A percentile compares a stretch with the other conserved stretches of the same genome.
phyloP scores from a whole-genome alignment of 164 flowering plant genomes.

The Magnolia changhungtana region DNA sequence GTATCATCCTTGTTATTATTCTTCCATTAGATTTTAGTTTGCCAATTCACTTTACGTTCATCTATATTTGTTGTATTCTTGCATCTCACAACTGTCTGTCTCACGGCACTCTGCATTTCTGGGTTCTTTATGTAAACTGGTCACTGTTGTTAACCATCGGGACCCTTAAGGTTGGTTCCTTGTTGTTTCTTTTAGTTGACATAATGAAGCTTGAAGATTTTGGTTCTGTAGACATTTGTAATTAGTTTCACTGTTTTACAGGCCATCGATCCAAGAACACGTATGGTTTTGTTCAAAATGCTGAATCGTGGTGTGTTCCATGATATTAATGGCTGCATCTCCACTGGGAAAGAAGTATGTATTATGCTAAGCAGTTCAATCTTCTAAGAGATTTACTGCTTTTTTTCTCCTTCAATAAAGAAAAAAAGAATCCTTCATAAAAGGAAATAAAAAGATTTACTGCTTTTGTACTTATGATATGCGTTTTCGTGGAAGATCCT shows the following conservation, averaged over 20 bases:
- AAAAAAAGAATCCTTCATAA: background rate
- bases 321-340: constrained; percentile 97
- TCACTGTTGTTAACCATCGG: background rate
- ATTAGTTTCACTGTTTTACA: constrained; percentile 20
- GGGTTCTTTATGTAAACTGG: background rate
- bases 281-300: constrained; percentile 93
- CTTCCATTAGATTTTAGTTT: too few relatives aligned
- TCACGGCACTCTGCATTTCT: too few relatives aligned
- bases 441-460: background rate
- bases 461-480: background rate
- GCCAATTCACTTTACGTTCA: too few relatives aligned
- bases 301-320: constrained; percentile 78
- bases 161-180: background rate
- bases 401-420: background rate
- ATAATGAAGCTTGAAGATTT: background rate
- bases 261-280: constrained; percentile 98
- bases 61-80: too few relatives aligned
- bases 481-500: background rate
- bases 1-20: too few relatives aligned
- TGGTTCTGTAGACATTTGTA: background rate
- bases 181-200: background rate
- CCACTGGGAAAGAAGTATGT: constrained; percentile 97
- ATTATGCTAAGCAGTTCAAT: background rate
- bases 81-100: too few relatives aligned
- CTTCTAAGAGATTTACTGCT: background rate